A percentile compares a stretch with the other conserved stretches of the same genome.
Evolutionary conservation across 1,284 basidiomycete genomes (phyloP).

Genomic region (Malassezia arunalokei): DNA sequence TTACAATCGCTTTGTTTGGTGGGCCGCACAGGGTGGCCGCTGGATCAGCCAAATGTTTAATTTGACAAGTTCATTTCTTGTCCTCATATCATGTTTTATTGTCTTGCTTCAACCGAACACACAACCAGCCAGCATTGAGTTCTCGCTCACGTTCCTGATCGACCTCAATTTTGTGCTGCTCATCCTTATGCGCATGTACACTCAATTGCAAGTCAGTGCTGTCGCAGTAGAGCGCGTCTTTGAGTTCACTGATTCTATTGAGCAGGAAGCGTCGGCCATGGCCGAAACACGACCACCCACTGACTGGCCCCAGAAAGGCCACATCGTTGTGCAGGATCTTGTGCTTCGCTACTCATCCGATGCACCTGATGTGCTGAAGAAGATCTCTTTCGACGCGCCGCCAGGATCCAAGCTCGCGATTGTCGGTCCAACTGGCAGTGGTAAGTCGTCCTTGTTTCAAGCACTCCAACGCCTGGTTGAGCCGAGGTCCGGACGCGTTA

Average conservation of each 20-base stretch:
- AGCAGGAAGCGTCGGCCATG: constrained; percentile 48
- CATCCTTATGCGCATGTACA: constrained; percentile 19
- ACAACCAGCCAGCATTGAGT: constrained; percentile 44
- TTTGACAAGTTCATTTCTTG: constrained; percentile 48
- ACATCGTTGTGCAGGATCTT: constrained; percentile 48
- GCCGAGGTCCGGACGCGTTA: constrained; percentile 19
- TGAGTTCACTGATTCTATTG: constrained; percentile 45
- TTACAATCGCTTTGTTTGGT: constrained; percentile 37
- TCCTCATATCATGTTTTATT: constrained; percentile 48
- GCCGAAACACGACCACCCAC: constrained; percentile 47
- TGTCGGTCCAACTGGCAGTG: constrained; percentile 55
- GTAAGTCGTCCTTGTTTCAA: constrained; percentile 43
- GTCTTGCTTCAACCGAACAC: constrained; percentile 46
- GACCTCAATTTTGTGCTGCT: constrained; percentile 46
- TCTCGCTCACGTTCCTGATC: constrained; percentile 48
- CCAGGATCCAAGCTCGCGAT: constrained; percentile 74
- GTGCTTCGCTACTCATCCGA: constrained; percentile 50
- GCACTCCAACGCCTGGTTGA: constrained; percentile 37
- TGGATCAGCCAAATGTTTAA: constrained; percentile 43
- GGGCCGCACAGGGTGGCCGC: constrained; percentile 17
- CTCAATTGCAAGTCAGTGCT: constrained; percentile 17
- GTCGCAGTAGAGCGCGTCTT: constrained; percentile 49
- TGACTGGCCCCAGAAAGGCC: constrained; percentile 50
- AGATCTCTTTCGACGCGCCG: constrained; percentile 50
- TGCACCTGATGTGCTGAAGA: constrained; percentile 50